Conservation (phyloP, 169 alveolate genomes). For the Neospora caninum region DNA sequence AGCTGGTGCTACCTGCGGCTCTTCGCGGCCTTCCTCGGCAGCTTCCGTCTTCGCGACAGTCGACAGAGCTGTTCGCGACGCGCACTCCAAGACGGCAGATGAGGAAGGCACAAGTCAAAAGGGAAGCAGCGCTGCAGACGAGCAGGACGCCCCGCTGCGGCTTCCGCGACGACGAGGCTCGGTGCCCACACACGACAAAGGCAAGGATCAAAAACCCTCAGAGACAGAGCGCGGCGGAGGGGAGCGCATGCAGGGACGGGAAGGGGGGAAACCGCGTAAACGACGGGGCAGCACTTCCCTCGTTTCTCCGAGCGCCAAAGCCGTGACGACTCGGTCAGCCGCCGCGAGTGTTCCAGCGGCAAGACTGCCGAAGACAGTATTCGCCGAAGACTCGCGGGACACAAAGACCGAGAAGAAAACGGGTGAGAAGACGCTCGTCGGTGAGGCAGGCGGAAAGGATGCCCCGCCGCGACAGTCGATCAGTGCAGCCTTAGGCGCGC, state of each 20-base stretch:
- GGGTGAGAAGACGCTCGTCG: too few relatives aligned
- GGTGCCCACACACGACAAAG: neutral
- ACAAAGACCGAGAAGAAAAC: too few relatives aligned
- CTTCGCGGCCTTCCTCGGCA: neutral
- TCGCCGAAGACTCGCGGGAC: neutral
- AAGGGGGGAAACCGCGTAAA: neutral
- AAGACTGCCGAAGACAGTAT: too few relatives aligned
- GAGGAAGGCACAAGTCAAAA: neutral
- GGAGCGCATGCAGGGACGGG: neutral
- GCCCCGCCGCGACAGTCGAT: too few relatives aligned
- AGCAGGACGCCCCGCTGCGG: neutral
- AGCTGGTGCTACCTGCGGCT: slow-evolving; percentile 3
- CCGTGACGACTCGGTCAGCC: too few relatives aligned
- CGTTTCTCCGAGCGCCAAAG: too few relatives aligned
- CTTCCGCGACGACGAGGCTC: neutral
- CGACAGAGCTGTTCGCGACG: neutral
- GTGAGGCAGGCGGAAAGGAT: too few relatives aligned
- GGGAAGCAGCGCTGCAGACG: neutral
- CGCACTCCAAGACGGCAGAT: neutral
- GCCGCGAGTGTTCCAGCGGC: too few relatives aligned
- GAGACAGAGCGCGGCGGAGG: neutral
- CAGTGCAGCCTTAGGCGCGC: neutral
- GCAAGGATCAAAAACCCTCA: neutral
- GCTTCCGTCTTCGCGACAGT: neutral
- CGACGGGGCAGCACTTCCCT: neutral